A percentile compares a stretch with the other conserved stretches of the same genome.
Evolutionary conservation across 2,329 filamentous ascomycete species (phyloP).

Genomic region (Microsporum canis): DNA sequence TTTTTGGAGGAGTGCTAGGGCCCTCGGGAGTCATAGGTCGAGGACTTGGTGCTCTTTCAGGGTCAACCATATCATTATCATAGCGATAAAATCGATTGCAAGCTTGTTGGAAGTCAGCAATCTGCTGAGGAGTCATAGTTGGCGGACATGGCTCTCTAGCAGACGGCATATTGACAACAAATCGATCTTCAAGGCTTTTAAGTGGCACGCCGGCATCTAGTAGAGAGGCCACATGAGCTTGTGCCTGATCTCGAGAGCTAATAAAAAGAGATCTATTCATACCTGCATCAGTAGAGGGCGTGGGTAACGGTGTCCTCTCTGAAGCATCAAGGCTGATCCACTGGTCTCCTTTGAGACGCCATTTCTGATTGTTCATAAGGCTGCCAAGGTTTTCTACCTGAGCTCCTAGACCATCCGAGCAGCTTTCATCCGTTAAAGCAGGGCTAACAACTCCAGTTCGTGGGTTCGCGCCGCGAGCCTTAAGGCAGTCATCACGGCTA

Average conservation of each 20-base stretch:
- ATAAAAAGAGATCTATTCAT: neutral
- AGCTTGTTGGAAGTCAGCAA: conserved; percentile 29
- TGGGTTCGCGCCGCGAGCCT: conserved; percentile 24
- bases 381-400: conserved; percentile 12
- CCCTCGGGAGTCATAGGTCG: conserved; percentile 22
- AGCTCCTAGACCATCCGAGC: conserved; percentile 15
- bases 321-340: conserved; percentile 25
- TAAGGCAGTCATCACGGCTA: conserved; percentile 26
- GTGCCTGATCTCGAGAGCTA: conserved; percentile 7
- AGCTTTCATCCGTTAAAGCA: conserved; percentile 18
- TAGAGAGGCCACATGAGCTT: conserved; percentile 15
- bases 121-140: conserved; percentile 30
- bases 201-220: conserved; percentile 23
- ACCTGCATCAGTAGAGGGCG: conserved; percentile 7
- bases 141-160: conserved; percentile 33
- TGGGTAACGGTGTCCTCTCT: conserved; percentile 16
- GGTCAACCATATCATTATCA: conserved; percentile 23
- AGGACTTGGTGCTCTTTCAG: conserved; percentile 25
- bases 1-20: conserved; percentile 21
- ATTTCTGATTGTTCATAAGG: conserved; percentile 19
- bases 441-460: conserved; percentile 31
- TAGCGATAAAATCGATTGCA: conserved; percentile 25
- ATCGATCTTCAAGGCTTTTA: conserved; percentile 31
- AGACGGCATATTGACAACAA: conserved; percentile 35
- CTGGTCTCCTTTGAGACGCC: conserved; percentile 27